Evolutionary conservation across 1,284 basidiomycete species (phyloP).

Genomic region (Ustilago curta): DNA sequence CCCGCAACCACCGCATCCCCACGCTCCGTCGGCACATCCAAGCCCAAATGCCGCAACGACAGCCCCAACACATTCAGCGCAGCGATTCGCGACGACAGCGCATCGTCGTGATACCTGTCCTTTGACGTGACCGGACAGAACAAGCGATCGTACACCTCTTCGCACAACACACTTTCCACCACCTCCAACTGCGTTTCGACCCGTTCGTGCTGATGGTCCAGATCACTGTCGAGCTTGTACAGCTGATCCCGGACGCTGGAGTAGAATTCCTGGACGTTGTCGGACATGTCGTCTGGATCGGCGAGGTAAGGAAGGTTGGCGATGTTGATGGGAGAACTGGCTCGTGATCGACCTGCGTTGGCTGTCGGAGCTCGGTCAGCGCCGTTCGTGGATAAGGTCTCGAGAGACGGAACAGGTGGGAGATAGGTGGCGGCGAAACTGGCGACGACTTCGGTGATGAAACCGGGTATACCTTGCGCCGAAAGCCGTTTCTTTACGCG

Average conservation of each 20-base stretch:
- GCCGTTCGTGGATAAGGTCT: background rate
- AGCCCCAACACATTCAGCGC: slow-evolving; percentile 90
- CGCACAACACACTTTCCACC: slow-evolving; percentile 79
- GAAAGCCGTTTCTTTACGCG: slow-evolving; percentile 13
- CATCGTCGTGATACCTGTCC: slow-evolving; percentile 86
- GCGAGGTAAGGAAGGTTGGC: slow-evolving; percentile 70
- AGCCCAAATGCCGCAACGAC: slow-evolving; percentile 84
- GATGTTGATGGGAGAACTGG: slow-evolving; percentile 11
- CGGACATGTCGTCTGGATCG: slow-evolving; percentile 70
- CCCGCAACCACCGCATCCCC: slow-evolving; percentile 72
- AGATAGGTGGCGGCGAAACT: slow-evolving; percentile 38
- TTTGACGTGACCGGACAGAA: slow-evolving; percentile 79
- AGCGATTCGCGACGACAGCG: slow-evolving; percentile 85
- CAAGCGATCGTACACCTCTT: slow-evolving; percentile 78
- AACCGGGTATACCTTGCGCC: background rate
- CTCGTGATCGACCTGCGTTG: slow-evolving; percentile 5
- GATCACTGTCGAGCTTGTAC: slow-evolving; percentile 70
- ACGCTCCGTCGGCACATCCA: slow-evolving; percentile 73
- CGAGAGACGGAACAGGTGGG: slow-evolving; percentile 22
- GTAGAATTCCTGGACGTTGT: slow-evolving; percentile 81
- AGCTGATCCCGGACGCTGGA: slow-evolving; percentile 71
- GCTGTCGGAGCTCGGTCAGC: background rate
- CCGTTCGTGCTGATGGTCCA: slow-evolving; percentile 43
- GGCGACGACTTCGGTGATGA: slow-evolving; percentile 15
- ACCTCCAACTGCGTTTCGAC: slow-evolving; percentile 74